phyloP scores from a whole-genome alignment of 306 rosid genomes.

The Medicago ruthenica region DNA sequence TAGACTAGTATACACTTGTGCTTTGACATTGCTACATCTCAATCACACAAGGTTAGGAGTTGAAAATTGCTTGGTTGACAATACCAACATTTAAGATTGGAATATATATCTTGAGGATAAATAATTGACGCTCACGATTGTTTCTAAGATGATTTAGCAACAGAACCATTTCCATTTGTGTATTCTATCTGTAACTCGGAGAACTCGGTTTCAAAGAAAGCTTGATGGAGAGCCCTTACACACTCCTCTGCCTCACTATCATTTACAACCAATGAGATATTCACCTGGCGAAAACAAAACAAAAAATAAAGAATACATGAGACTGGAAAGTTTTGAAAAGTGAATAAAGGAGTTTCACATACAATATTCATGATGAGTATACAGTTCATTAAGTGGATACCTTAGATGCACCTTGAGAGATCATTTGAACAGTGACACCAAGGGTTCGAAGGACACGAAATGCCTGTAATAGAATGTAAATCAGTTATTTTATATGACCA shows the following conservation, averaged over 20 bases:
- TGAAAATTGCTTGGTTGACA: constrained; percentile 40
- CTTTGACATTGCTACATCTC: constrained; percentile 37
- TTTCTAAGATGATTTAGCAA: constrained; percentile 38
- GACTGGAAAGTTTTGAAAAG: neutral
- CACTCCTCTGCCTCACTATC: constrained; percentile 85
- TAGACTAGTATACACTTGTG: constrained; percentile 38
- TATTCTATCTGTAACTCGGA: constrained; percentile 43
- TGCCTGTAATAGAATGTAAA: constrained; percentile 60
- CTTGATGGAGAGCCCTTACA: constrained; percentile 77
- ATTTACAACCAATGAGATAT: constrained; percentile 86
- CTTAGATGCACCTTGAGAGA: constrained; percentile 97
- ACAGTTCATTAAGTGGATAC: constrained; percentile 49
- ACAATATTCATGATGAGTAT: no score
- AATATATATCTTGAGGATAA: constrained; percentile 9
- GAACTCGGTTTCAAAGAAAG: constrained; percentile 64
- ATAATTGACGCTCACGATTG: constrained; percentile 1
- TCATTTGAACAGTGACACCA: constrained; percentile 94
- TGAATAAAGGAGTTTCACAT: no score
- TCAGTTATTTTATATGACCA: constrained; percentile 30
- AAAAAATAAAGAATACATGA: neutral
- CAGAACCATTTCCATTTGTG: constrained; percentile 55
- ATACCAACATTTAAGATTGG: constrained; percentile 42
- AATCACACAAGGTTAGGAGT: constrained; percentile 20
- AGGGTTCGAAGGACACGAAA: constrained; percentile 75
- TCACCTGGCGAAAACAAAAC: constrained; percentile 60